Conservation (phyloP, 306 rosid genomes). For the Gillenia trifoliata region DNA sequence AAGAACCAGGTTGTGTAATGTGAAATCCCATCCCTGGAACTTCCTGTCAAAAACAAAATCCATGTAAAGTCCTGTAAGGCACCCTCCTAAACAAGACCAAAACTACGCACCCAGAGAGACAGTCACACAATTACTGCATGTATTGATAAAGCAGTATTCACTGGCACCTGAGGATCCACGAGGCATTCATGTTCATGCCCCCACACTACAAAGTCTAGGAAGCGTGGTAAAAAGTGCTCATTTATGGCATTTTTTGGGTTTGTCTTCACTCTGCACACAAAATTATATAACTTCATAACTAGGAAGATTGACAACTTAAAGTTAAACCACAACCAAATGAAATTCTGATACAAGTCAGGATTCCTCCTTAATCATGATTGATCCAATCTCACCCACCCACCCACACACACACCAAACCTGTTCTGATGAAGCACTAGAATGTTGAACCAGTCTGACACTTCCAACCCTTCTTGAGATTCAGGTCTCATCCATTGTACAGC, state of each 20-base stretch:
- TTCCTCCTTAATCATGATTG: slow-evolving; percentile 2
- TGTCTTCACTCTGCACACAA: slow-evolving; percentile 76
- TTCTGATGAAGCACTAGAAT: slow-evolving; percentile 97
- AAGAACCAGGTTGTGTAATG: slow-evolving; percentile 98
- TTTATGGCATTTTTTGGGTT: slow-evolving; percentile 98
- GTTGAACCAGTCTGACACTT: slow-evolving; percentile 93
- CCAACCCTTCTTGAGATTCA: slow-evolving; percentile 82
- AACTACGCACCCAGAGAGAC: neutral
- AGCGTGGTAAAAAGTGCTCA: slow-evolving; percentile 92
- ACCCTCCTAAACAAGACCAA: neutral
- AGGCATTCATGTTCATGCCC: slow-evolving; percentile 99
- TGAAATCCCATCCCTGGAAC: slow-evolving; percentile 99
- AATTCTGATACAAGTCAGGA: slow-evolving; percentile 11
- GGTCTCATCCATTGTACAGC: slow-evolving; percentile 99
- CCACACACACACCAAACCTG: slow-evolving; percentile 43
- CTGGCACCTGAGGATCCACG: slow-evolving; percentile 82
- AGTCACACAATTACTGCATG: neutral
- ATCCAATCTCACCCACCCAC: neutral
- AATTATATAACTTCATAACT: slow-evolving; percentile 1
- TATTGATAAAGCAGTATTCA: neutral
- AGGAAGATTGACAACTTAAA: neutral
- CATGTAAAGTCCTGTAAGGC: slow-evolving; percentile 17
- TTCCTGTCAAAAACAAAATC: slow-evolving; percentile 56
- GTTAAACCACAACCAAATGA: slow-evolving; percentile 2
- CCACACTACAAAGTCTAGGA: slow-evolving; percentile 96